Evolutionary conservation across 2,329 filamentous ascomycete genomes (phyloP), one percentile per base, ranked within the genome.

Genomic region (Pseudopithomyces chartarum): DNA sequence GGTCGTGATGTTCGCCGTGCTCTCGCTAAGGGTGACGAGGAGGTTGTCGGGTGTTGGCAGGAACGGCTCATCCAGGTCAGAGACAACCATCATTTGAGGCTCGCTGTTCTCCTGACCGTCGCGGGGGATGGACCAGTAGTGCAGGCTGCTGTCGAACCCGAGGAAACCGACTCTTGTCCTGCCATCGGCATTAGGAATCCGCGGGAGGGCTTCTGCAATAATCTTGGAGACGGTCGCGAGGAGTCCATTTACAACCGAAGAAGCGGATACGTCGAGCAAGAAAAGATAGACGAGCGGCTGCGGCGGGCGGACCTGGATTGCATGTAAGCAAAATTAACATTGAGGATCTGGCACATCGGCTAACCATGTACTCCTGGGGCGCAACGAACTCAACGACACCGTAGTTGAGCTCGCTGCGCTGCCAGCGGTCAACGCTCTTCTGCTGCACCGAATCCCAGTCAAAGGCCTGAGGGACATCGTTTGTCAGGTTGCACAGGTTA

Each of bases 401-500:
- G 73, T 97, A 90, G 79, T 99, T 99, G 59, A 99, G 83, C 75
- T 99, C 95, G 38, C 92, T 85, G 67, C 95, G 85, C 75, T 96
- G 89, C 90, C 95, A 96, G 72, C 95, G 84, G 75, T 99, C 94
- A 49, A 96, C 89, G 51, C 87, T 90, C 81, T 96, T 93, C 78
- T 98, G 94, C 53, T 92, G 84, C 43, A 91, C 89, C 33, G 92
- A 89, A 78, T 99, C 95, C 95, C 95, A 99, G 75, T 99, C 95
- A 65, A 99, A 99, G 36, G 93, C 93, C 60, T 99, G 95, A n/a
- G 95, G 95, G 38, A 98, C 94, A 68, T 99, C 95, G 75, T 99
- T 99, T 66, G 93, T 97, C 63, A 99, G 83, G 77, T 97, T 98
- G 78, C 95, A 99, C 93, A 99, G 97, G 80, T 99, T 99, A 81